A percentile compares a stretch with the other conserved stretches of the same genome.
phyloP scores from a whole-genome alignment of 129 eudicot species.

The Flaveria linearis region DNA sequence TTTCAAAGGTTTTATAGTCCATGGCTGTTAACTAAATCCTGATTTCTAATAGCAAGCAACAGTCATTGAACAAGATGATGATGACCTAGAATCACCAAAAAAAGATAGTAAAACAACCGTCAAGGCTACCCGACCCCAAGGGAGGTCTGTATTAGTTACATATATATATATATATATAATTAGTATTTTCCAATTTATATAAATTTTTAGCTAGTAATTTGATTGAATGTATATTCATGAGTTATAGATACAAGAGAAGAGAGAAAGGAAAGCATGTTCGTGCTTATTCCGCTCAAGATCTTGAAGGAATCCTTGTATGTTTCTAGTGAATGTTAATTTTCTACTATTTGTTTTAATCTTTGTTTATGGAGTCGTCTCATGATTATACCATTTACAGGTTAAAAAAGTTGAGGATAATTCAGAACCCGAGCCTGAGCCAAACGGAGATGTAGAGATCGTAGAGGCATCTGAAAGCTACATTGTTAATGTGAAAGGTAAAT shows the following conservation, averaged over 20 bases:
- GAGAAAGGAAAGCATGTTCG: constrained; percentile 85
- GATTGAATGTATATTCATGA: not conserved
- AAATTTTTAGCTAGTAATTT: constrained; percentile 7
- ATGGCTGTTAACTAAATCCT: not conserved
- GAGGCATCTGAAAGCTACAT: constrained; percentile 39
- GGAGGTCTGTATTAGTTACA: constrained; percentile 52
- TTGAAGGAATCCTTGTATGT: constrained; percentile 89
- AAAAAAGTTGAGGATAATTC: constrained; percentile 55
- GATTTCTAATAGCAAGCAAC: constrained; percentile 54
- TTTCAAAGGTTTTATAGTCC: not conserved
- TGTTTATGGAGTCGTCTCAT: not conserved
- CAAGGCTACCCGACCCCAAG: constrained; percentile 87
- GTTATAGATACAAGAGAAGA: constrained; percentile 71
- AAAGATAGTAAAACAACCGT: constrained; percentile 42
- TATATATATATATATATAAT: not conserved
- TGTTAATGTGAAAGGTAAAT: constrained; percentile 55
- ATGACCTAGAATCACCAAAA: constrained; percentile 33
- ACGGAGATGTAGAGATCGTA: constrained; percentile 38
- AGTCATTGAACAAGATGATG: constrained; percentile 28
- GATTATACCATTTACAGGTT: constrained; percentile 43
- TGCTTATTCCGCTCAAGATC: constrained; percentile 76
- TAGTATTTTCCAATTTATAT: not conserved
- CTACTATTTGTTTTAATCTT: not conserved
- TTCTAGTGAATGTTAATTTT: not conserved
- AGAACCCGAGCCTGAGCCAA: constrained; percentile 27